Evolutionary conservation across 441 rosid species (phyloP).

Genomic region (Metrosideros polymorpha): DNA sequence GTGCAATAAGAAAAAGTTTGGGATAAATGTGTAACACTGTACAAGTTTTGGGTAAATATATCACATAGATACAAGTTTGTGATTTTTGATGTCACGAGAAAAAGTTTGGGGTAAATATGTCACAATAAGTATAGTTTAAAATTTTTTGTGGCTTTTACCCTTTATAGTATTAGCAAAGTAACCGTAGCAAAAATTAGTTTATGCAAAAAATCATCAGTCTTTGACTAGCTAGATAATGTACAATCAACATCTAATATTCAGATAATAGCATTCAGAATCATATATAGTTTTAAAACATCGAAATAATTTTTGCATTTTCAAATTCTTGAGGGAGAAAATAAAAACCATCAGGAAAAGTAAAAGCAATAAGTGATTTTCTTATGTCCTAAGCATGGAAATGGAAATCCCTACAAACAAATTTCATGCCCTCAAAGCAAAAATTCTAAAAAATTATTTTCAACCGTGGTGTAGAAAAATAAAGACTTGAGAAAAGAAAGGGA

Average conservation of each 20-base stretch:
- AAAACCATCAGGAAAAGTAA: neutral
- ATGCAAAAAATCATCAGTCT: neutral
- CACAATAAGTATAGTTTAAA: too few species aligned
- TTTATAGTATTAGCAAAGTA: neutral
- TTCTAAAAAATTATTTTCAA: neutral
- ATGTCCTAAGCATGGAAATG: neutral
- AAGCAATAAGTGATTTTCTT: neutral
- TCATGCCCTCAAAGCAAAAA: neutral
- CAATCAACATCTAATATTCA: fast-evolving
- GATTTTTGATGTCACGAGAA: too few species aligned
- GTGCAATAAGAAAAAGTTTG: too few species aligned
- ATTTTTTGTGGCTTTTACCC: too few species aligned
- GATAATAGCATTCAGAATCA: neutral
- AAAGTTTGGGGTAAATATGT: too few species aligned
- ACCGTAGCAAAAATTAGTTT: neutral
- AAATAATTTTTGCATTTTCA: neutral
- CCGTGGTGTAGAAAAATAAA: neutral
- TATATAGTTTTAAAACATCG: too few species aligned
- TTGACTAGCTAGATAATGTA: neutral
- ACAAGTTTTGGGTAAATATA: too few species aligned
- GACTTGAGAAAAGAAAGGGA: too few species aligned
- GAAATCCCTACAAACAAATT: neutral
- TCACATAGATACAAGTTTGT: too few species aligned
- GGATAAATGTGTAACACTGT: too few species aligned
- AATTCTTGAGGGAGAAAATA: neutral